A percentile compares a stretch with the other conserved stretches of the same genome.
Evolutionary conservation across 352 stramenopile species (phyloP).

Genomic region (Pythium sukuiense): DNA sequence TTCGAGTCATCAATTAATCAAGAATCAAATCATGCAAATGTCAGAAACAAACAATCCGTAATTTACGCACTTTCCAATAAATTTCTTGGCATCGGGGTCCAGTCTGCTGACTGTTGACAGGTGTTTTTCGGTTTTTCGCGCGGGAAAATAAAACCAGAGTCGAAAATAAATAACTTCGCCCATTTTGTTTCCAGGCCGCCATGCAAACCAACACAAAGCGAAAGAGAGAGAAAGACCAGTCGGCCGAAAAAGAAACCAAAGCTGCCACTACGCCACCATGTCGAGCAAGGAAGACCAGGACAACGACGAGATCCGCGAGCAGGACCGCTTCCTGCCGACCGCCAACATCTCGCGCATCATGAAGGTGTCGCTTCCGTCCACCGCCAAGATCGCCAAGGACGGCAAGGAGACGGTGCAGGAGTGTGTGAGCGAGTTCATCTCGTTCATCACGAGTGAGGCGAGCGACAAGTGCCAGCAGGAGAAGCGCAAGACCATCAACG

Average conservation of each 20-base stretch:
- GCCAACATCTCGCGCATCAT: slow-evolving; percentile 99
- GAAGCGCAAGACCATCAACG: slow-evolving; percentile 99
- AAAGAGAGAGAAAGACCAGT: background rate
- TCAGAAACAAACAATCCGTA: background rate
- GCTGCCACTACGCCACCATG: slow-evolving; percentile 32
- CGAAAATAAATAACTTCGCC: slow-evolving; percentile 14
- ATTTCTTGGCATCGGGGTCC: background rate
- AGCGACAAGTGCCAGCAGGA: slow-evolving; percentile 99
- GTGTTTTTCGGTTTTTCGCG: slow-evolving; percentile 3
- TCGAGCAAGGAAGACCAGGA: slow-evolving; percentile 84
- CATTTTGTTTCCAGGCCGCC: background rate
- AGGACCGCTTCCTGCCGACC: slow-evolving; percentile 98
- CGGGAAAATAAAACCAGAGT: slow-evolving; percentile 5
- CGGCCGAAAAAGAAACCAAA: background rate
- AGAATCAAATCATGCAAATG: slow-evolving; percentile 6
- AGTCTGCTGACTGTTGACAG: background rate
- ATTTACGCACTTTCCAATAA: background rate
- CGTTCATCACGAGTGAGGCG: slow-evolving; percentile 99
- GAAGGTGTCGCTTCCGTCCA: slow-evolving; percentile 98
- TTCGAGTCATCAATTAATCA: background rate
- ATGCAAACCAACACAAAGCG: slow-evolving; percentile 17
- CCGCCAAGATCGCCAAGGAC: slow-evolving; percentile 99
- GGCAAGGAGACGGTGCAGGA: slow-evolving; percentile 99
- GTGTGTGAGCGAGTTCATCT: slow-evolving; percentile 99
- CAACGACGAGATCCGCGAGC: slow-evolving; percentile 91